Percentiles rank a stretch among this genome's conserved stretches.
These are phyloP conservation scores for Cytospora chrysosperma DNA, from an alignment of 2,329 filamentous ascomycete species.

Conservation along the genomic window DNA sequence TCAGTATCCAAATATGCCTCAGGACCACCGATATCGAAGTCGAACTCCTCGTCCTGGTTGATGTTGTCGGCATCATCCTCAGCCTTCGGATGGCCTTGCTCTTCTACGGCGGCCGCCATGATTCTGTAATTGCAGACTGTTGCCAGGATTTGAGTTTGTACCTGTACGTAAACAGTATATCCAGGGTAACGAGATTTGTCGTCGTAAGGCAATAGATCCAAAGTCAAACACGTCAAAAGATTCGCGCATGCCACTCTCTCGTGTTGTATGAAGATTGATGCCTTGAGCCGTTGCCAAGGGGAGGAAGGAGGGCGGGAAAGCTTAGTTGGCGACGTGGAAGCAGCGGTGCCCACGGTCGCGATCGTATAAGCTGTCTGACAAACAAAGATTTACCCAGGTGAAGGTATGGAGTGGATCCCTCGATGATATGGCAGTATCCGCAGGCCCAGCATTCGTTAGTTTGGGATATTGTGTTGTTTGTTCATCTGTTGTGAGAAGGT, in stretches of 20 bases:
- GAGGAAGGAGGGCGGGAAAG: not conserved
- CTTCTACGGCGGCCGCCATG: conserved; percentile 26
- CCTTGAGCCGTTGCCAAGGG: not conserved
- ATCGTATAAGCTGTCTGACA: not conserved
- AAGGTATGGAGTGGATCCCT: not conserved
- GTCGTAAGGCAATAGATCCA: not conserved
- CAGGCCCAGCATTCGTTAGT: not conserved
- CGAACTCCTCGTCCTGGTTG: conserved; percentile 31
- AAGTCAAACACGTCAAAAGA: not conserved
- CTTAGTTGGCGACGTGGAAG: not conserved
- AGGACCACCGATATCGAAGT: conserved; percentile 32
- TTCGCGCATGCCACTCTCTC: not conserved
- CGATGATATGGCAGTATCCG: not conserved
- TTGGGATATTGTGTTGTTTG: not conserved
- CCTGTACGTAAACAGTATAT: not conserved
- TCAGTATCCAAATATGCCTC: conserved; percentile 25
- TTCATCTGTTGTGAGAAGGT: not conserved
- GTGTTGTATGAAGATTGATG: not conserved
- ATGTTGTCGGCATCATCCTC: conserved; percentile 23
- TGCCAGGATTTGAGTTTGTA: not conserved
- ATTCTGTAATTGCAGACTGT: conserved; percentile 11
- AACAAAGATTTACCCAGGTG: not conserved
- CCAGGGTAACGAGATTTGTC: not conserved
- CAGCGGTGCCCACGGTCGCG: not conserved
- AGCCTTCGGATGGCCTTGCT: conserved; percentile 6